phyloP scores from a whole-genome alignment of 1,284 basidiomycete species.

The Leccinum discolor region DNA sequence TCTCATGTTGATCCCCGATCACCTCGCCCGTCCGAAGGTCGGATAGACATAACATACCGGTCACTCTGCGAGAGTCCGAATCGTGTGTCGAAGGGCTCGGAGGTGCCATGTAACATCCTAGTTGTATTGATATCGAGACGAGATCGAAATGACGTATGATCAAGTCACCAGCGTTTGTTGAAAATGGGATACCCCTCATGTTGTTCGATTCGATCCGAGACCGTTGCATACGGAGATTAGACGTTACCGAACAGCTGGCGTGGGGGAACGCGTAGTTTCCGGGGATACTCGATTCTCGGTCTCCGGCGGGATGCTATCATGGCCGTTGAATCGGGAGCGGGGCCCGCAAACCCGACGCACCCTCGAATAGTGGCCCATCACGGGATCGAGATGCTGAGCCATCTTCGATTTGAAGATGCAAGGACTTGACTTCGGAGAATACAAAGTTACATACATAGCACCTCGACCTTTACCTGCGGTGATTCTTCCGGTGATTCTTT shows the following conservation, averaged over 20 bases:
- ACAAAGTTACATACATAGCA: too few species aligned
- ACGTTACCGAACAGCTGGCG: background rate
- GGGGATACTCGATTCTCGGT: constrained; percentile 6
- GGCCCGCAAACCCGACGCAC: too few species aligned
- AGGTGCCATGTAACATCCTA: constrained; percentile 18
- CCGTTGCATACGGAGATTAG: constrained; percentile 11
- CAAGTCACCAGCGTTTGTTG: background rate
- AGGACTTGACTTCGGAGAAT: background rate
- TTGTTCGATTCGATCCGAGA: constrained; percentile 14
- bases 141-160: background rate
- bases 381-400: constrained; percentile 1
- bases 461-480: background rate
- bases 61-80: constrained; percentile 9
- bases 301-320: background rate
- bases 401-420: constrained; percentile 1
- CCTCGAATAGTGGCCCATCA: background rate
- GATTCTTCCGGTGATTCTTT: background rate
- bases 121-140: constrained; percentile 23
- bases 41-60: background rate
- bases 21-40: background rate
- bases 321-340: background rate
- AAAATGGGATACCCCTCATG: background rate
- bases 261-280: background rate
- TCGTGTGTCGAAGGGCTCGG: constrained; percentile 12
- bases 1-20: background rate